These are phyloP conservation scores for Pichia sp. DNA, from an alignment of 1,139 yeast genomes.

Conservation along the genomic window DNA sequence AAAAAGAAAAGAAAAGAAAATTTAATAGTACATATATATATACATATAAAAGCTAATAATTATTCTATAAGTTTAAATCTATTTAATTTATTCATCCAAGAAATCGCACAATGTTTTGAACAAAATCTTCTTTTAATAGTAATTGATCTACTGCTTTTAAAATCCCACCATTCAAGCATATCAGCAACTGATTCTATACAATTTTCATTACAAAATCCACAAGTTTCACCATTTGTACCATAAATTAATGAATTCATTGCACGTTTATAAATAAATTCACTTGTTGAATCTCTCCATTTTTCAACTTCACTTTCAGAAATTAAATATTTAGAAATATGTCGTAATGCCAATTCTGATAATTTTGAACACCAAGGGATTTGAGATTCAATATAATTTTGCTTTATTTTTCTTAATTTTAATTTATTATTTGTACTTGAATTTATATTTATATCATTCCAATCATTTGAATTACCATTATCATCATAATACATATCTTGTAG, in stretches of 20 bases:
- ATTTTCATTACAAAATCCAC: constrained; percentile 42
- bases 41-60: too few species aligned
- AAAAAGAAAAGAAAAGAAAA: too few species aligned
- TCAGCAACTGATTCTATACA: constrained; percentile 49
- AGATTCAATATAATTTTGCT: constrained; percentile 7
- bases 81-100: constrained; percentile 27
- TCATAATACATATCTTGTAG: constrained; percentile 21
- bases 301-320: constrained; percentile 41
- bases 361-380: constrained; percentile 31
- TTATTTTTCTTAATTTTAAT: constrained; percentile 6
- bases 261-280: constrained; percentile 33
- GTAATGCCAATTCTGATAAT: constrained; percentile 38
- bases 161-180: constrained; percentile 58
- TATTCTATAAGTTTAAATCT: constrained; percentile 4
- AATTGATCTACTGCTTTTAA: constrained; percentile 34
- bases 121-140: constrained; percentile 45
- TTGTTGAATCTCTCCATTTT: constrained; percentile 38
- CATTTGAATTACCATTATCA: constrained; percentile 11
- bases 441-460: constrained; percentile 16
- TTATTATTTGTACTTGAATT: neutral
- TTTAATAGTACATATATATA: too few species aligned
- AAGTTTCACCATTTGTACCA: constrained; percentile 41
- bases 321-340: constrained; percentile 40
- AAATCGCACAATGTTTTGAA: constrained; percentile 36
- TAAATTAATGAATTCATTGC: constrained; percentile 40